Conservation (phyloP, 371 early-diverging fungal genomes). For the Mortierella sp. region DNA sequence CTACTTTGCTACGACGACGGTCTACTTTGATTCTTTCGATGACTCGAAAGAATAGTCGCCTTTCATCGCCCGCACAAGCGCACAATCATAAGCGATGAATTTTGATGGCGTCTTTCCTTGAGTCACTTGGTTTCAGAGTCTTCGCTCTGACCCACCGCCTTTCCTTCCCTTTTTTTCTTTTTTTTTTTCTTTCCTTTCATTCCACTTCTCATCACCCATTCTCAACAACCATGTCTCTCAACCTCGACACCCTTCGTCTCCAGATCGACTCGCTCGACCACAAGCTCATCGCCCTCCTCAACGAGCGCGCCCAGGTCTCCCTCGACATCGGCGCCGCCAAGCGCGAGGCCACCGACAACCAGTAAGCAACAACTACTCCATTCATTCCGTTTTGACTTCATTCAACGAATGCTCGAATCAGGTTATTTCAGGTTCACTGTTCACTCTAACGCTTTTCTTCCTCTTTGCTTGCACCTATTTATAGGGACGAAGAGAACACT, state of each 20-base stretch:
- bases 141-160: too few relatives aligned
- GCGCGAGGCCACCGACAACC: conserved; percentile 49
- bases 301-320: conserved; percentile 90
- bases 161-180: background rate
- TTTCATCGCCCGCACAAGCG: conserved; percentile 7
- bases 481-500: conserved; percentile 59
- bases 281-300: conserved; percentile 81
- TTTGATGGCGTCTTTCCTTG: conserved; percentile 9
- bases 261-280: conserved; percentile 86
- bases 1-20: background rate
- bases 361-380: conserved; percentile 19
- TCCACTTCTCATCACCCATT: background rate
- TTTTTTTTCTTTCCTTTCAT: background rate
- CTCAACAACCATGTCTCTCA: conserved; percentile 42
- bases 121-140: too few relatives aligned
- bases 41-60: background rate
- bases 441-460: background rate
- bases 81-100: background rate
- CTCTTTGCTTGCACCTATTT: background rate
- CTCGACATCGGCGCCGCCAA: conserved; percentile 88
- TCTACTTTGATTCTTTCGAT: background rate
- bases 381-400: too few relatives aligned
- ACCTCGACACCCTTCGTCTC: conserved; percentile 64
- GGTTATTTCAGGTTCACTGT: background rate
- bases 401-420: background rate